Evolutionary conservation across 805 yeast genomes (phyloP), one percentile per base, ranked within the genome.

Genomic region (Starmerella ratchasimensis): DNA sequence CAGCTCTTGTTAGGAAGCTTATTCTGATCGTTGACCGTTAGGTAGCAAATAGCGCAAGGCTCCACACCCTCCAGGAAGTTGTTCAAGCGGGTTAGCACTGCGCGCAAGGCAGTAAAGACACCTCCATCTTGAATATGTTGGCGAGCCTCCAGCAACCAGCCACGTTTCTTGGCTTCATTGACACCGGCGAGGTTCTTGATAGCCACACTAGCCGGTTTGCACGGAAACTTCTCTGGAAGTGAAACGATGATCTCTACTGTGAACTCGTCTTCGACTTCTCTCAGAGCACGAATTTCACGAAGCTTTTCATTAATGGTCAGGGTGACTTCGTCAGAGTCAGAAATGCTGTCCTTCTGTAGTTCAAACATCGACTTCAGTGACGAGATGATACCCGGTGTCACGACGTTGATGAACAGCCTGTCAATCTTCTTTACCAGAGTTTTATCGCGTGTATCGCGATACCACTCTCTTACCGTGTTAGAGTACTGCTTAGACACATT

Each of bases 11-110:
- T 74, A 5, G 99, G 98, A 41, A 90, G 67, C 6, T 94, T 78
- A 51, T 80, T 81, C 52, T 84, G 95, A 44, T 80, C 84, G 54
- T 86, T 94, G 46, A 90, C 62, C 39, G 88, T 78, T 13, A 94
- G 80, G 57, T 90, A 90, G 57, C 99, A 90, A 48, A 90, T 84
- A 3, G 97, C 94, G 68, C 99, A 90, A 43, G 88, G 97, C 52
- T 83, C 95, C 47, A 82, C 84, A 0, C 95, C 95, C 7, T 86
- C 80, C 57, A 93, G 93, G 49, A 80, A 65, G 38, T 73, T 70
- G 36, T 83, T 84, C 51, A 88, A 82, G 48, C 72, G 74, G 51
- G 71, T 72, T 57, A 79, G 75, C 25, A 77, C 63, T 41, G 72
- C 75, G 5, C 27, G 15, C 34, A 80, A 65, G 2, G 84, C 75